Percentiles rank a stretch among this genome's conserved stretches.
Conservation (phyloP, 2,329 filamentous ascomycete species). For the Calycina herbarum region DNA sequence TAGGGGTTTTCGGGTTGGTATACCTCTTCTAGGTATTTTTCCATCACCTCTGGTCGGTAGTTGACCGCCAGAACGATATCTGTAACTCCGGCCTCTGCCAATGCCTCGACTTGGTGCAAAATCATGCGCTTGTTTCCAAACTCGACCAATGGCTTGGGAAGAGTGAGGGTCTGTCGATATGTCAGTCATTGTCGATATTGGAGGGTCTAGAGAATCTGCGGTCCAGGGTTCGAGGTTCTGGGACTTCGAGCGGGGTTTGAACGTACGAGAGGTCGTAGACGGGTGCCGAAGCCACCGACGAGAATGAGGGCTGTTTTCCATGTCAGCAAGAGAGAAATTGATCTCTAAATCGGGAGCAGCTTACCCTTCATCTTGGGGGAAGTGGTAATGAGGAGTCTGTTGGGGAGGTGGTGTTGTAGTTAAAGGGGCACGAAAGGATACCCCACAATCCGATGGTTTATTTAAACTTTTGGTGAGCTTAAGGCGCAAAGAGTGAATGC, state of each 20-base stretch:
- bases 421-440: slow-evolving; percentile 7
- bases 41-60: slow-evolving; percentile 98
- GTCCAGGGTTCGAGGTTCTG: slow-evolving; percentile 21
- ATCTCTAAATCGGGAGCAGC: neutral
- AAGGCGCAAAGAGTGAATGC: slow-evolving; percentile 2
- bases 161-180: slow-evolving; percentile 75
- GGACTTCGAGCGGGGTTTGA: slow-evolving; percentile 25
- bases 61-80: slow-evolving; percentile 98
- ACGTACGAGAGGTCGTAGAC: slow-evolving; percentile 90
- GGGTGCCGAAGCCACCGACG: slow-evolving; percentile 97
- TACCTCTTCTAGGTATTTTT: slow-evolving; percentile 86
- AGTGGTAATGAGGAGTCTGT: neutral
- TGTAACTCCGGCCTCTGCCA: slow-evolving; percentile 90
- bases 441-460: slow-evolving; percentile 7
- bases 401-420: neutral
- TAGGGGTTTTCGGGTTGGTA: slow-evolving; percentile 27
- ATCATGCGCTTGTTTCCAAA: slow-evolving; percentile 99
- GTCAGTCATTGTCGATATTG: slow-evolving; percentile 30
- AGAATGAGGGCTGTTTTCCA: slow-evolving; percentile 80
- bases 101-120: slow-evolving; percentile 92
- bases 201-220: slow-evolving; percentile 29
- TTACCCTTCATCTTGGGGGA: slow-evolving; percentile 13
- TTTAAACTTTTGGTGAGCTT: neutral
- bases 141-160: slow-evolving; percentile 96
- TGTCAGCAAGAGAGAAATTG: slow-evolving; percentile 24